phyloP scores from a whole-genome alignment of 768 basidiomycete species.

The Russula griseocarnosa region DNA sequence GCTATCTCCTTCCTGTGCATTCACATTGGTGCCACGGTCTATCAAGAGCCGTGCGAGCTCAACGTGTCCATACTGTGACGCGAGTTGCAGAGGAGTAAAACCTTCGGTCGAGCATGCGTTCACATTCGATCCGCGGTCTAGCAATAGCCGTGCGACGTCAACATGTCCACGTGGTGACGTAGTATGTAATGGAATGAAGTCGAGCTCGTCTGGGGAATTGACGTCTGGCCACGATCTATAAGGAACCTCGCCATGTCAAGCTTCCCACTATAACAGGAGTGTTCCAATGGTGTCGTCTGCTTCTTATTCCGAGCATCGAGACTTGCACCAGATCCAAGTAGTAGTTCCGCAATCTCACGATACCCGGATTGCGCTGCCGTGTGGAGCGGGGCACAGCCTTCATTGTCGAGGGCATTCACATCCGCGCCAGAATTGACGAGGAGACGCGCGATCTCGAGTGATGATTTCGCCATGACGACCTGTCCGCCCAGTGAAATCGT shows the following conservation, averaged over 20 bases:
- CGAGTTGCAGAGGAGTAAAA: not conserved
- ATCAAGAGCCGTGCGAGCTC: no score
- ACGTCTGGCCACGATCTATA: constrained; percentile 1
- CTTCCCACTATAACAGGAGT: not conserved
- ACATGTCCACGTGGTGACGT: not conserved
- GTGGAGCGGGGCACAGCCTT: not conserved
- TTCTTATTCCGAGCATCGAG: not conserved
- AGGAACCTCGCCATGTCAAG: not conserved
- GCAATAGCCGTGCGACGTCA: not conserved
- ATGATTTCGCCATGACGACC: not conserved
- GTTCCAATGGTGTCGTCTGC: not conserved
- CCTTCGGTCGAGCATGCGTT: not conserved
- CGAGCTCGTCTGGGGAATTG: not conserved
- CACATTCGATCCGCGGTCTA: not conserved
- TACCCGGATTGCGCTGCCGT: not conserved
- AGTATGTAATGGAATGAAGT: not conserved
- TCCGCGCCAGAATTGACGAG: not conserved
- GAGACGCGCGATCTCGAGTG: not conserved
- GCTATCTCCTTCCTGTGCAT: no score
- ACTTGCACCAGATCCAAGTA: not conserved
- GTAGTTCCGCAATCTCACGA: not conserved
- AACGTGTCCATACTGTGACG: no score
- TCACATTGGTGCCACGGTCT: no score
- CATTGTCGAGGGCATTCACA: not conserved
- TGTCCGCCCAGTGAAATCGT: not conserved